A percentile compares a stretch with the other conserved stretches of the same genome.
These are phyloP conservation scores for Phytophthora podocarpi DNA, from an alignment of 352 stramenopile species.

Conservation along the genomic window DNA sequence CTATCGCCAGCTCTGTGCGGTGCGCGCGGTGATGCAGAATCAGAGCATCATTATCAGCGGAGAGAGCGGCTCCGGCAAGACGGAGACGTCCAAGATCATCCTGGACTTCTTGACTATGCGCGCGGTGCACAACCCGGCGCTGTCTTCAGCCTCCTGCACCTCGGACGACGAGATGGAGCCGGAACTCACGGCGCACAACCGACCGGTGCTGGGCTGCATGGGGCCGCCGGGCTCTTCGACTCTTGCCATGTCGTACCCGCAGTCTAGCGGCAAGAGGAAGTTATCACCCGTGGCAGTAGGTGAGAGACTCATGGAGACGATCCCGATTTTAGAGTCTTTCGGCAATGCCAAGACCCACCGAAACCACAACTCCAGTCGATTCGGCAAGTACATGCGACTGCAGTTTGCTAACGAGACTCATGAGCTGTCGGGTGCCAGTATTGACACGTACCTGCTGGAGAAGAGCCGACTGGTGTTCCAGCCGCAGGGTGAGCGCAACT, in stretches of 20 bases:
- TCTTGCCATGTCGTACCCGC: constrained; percentile 72
- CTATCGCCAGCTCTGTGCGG: constrained; percentile 82
- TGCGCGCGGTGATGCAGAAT: constrained; percentile 87
- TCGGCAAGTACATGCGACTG: constrained; percentile 92
- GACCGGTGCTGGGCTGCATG: constrained; percentile 32
- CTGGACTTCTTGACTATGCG: constrained; percentile 85
- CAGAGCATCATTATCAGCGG: constrained; percentile 96
- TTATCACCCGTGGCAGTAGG: constrained; percentile 72
- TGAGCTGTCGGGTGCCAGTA: constrained; percentile 80
- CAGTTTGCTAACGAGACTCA: constrained; percentile 73
- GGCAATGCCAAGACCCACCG: constrained; percentile 89
- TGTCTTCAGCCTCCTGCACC: constrained; percentile 52
- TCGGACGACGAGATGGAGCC: constrained; percentile 70
- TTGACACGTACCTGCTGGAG: constrained; percentile 85
- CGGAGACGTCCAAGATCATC: constrained; percentile 95
- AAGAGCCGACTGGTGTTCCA: constrained; percentile 86
- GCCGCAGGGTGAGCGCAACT: constrained; percentile 80
- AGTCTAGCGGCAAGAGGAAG: constrained; percentile 60
- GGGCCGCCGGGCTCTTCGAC: constrained; percentile 52
- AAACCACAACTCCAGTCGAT: constrained; percentile 92
- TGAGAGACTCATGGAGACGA: constrained; percentile 85
- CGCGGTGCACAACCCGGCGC: constrained; percentile 52
- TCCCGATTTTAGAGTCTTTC: constrained; percentile 93
- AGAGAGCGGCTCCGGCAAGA: constrained; percentile 95
- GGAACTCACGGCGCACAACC: constrained; percentile 51